Evolutionary conservation across 345 rosid genomes (phyloP).

Genomic region (Kernera saxatilis): DNA sequence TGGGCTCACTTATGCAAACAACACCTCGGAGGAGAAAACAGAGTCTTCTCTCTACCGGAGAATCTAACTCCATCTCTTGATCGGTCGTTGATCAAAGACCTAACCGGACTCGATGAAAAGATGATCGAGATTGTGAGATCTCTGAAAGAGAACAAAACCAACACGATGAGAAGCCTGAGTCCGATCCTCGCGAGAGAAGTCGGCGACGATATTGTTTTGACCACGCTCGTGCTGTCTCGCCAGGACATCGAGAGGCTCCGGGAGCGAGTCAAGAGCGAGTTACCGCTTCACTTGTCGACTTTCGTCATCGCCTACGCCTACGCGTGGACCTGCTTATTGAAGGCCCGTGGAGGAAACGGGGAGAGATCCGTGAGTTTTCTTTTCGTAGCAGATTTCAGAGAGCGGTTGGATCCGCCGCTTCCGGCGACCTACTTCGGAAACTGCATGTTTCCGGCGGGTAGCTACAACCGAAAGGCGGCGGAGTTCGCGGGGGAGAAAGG

Average conservation of each 20-base stretch:
- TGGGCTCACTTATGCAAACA: constrained; percentile 15
- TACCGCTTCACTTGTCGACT: constrained; percentile 19
- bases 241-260: constrained; percentile 24
- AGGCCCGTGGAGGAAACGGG: constrained; percentile 8
- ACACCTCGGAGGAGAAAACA: background rate
- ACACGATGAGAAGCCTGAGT: constrained; percentile 7
- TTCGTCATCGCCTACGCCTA: constrained; percentile 34
- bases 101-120: background rate
- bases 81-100: constrained; percentile 15
- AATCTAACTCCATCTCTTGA: constrained; percentile 20
- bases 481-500: constrained; percentile 18
- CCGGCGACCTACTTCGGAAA: constrained; percentile 25
- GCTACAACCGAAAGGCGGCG: background rate
- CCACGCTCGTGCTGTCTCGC: constrained; percentile 26
- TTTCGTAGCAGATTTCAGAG: background rate
- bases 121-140: background rate
- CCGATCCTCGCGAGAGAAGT: background rate
- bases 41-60: background rate
- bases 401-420: background rate
- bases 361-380: constrained; percentile 3
- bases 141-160: background rate
- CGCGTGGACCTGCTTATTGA: constrained; percentile 17
- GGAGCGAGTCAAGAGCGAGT: constrained; percentile 19
- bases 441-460: constrained; percentile 14
- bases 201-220: constrained; percentile 7